Base-by-base conservation (phyloP, 345 rosid genomes). In the Citrus australasica region DNA sequence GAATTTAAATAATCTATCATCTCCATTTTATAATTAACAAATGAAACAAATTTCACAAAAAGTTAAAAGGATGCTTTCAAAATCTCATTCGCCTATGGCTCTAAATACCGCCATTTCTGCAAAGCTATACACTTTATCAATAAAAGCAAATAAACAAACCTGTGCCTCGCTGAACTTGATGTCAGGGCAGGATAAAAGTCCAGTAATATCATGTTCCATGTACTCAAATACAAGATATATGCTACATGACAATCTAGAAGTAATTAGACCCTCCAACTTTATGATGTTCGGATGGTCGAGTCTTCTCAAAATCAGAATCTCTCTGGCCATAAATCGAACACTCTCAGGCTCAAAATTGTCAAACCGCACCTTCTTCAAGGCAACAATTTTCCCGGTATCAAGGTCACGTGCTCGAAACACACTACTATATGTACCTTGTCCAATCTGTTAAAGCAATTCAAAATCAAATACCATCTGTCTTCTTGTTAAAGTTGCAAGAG, bases 331-430 rank as follows among this genome's bases (percentile, higher is more conserved):
- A 76, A 96, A 96, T 82, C 92, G 89, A 81, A 96, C 97, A 77
- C 99, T 96, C 90, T 96, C 99, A 0, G 99, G 99, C 88, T 96
- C 98, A 80, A 93, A 91, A 83, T 94, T 96, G 81, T 94, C 97
- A 17, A 96, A 96, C 68, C 97, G 90, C 71, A 96, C 98, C 86
- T 96, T 96, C 92, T 96, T 94, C 79, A 94, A 81, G 30, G 99
- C 99, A 76, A 96, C 97, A 69, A 92, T 92, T 83, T 83, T 90
- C 81, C 97, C 98, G 1, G 90, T 90, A 22, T 90, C 97, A 24
- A 87, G 74, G 68, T 93, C 97, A 7, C 92, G 88, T 22, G 99
- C 98, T 75, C 99, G 90, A 69, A 96, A 96, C 81, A 96, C 98
- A 40, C 91, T 93, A 83, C 99, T 95, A 77, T 95, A 95, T 6